Evolutionary conservation across 192 early-diverging fungal species (phyloP).

Genomic region (Rhizoclosmatium sp.): DNA sequence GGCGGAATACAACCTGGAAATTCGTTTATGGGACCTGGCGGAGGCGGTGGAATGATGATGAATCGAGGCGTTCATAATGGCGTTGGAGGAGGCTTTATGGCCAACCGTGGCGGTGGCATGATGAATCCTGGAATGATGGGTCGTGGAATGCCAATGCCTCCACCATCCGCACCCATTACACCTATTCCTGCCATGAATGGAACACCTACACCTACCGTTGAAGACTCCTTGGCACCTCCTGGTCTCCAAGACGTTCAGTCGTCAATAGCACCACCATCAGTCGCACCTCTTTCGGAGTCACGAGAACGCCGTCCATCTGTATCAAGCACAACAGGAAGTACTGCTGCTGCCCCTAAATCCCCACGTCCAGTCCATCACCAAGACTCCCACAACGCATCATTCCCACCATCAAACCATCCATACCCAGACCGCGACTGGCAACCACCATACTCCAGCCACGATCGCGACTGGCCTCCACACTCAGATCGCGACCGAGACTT

Average conservation of each 20-base stretch:
- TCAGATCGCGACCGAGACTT: too few species aligned
- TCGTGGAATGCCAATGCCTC: constrained; percentile 1
- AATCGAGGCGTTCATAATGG: neutral
- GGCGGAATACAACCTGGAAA: too few species aligned
- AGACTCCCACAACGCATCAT: neutral
- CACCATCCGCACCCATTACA: neutral
- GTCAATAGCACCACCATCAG: neutral
- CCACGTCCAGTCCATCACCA: neutral
- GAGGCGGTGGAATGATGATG: constrained; percentile 7
- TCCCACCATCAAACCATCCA: neutral
- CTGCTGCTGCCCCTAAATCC: neutral
- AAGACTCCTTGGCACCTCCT: neutral
- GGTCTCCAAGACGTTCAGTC: neutral
- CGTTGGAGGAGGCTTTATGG: constrained; percentile 2
- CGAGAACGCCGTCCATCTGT: too few species aligned
- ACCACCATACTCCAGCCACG: too few species aligned
- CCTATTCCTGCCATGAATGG: neutral
- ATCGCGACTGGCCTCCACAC: neutral
- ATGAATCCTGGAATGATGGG: constrained; percentile 8
- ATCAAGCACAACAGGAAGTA: neutral
- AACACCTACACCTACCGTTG: neutral
- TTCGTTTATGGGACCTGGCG: neutral
- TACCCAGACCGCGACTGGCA: neutral
- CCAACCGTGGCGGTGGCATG: neutral
- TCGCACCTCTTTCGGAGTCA: neutral